Evolutionary conservation across 257 asterid species (phyloP).

Genomic region (Solanum infundibuliforme): DNA sequence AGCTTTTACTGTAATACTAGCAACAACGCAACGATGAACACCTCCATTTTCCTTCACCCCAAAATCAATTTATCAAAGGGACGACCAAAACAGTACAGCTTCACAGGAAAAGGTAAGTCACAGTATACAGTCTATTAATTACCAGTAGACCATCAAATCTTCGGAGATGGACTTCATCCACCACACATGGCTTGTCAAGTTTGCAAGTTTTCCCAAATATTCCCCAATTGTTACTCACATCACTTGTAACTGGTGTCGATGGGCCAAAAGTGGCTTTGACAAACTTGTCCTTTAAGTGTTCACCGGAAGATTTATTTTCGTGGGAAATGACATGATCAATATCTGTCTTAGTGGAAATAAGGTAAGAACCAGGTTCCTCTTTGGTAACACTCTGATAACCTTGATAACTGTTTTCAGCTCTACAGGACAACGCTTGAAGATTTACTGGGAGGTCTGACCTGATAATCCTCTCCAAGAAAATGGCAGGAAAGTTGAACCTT

Average conservation of each 20-base stretch:
- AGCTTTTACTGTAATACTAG: conserved; percentile 89
- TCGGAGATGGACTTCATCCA: conserved; percentile 96
- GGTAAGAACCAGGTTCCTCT: conserved; percentile 18
- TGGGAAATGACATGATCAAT: conserved; percentile 17
- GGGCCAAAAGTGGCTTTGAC: conserved; percentile 54
- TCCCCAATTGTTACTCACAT: conserved; percentile 64
- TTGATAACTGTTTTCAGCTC: conserved; percentile 64
- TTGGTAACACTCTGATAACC: conserved; percentile 34
- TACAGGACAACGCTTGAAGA: conserved; percentile 77
- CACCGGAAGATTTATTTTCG: conserved; percentile 21
- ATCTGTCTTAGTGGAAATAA: conserved; percentile 20
- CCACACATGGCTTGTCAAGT: conserved; percentile 63
- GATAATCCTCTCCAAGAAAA: conserved; percentile 87
- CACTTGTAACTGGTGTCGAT: conserved; percentile 51
- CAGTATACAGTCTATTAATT: conserved; percentile 14
- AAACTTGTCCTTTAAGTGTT: conserved; percentile 31
- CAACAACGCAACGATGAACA: conserved; percentile 87
- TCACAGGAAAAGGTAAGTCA: not conserved
- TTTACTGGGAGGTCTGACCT: conserved; percentile 92
- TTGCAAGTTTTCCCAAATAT: conserved; percentile 68
- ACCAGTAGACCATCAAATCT: conserved; percentile 96
- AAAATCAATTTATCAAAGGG: conserved; percentile 19
- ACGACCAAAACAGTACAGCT: conserved; percentile 2
- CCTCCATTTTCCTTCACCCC: conserved; percentile 86
- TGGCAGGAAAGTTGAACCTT: conserved; percentile 85